Base-by-base conservation (phyloP, 2,329 filamentous ascomycete species). In the Aspergillus carbonarius region DNA sequence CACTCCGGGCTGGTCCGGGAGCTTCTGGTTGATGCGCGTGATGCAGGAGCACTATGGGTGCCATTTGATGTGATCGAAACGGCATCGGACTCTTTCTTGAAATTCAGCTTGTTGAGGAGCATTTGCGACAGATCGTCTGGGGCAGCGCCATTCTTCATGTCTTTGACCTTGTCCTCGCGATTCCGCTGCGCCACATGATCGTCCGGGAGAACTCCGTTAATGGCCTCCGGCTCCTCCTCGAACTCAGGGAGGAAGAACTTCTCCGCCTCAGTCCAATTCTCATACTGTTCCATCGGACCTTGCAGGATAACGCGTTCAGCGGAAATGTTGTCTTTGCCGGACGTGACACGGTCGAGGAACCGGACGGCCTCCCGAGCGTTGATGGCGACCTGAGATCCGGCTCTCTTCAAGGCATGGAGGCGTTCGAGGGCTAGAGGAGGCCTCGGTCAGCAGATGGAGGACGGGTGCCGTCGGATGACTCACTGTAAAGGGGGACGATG, bases 401-500 rank as follows among this genome's bases (percentile, higher is more conserved):
- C 74, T 63, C 76, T 75, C 66, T 79, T 79, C 63, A 79, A 66
- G 55, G 73, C 68, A 60, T 78, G 76, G 48, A 80, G 76, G 52
- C 78, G 78, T 63, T 79, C 77, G 55, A 80, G 76, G 58, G 78
- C 78, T 80, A 63, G 52, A 48, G 57, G 58, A 52, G 51, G 44
- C 23, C 56, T 56, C 46, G 53, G 59, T 59, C 39, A 51, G 57
- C 54, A 52, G 48, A 59, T 30, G 35, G 39, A 5, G 8, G 30
- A 10, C 34, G 37, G 27, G 53, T 37, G 34, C 23, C 35, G 32
- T 46, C 15, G 32, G 52, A 32, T 27, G 37, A 70, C 74, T 64
- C 74, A 83, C 81, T 82, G 70, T 81, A 81, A 35, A 82, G 74
- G 56, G 81, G 81, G 56, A 83, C 79, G 55, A 81, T 76, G 39